These are phyloP conservation scores for Collybia sordida DNA, from an alignment of 768 basidiomycete genomes.

Conservation along the genomic window DNA sequence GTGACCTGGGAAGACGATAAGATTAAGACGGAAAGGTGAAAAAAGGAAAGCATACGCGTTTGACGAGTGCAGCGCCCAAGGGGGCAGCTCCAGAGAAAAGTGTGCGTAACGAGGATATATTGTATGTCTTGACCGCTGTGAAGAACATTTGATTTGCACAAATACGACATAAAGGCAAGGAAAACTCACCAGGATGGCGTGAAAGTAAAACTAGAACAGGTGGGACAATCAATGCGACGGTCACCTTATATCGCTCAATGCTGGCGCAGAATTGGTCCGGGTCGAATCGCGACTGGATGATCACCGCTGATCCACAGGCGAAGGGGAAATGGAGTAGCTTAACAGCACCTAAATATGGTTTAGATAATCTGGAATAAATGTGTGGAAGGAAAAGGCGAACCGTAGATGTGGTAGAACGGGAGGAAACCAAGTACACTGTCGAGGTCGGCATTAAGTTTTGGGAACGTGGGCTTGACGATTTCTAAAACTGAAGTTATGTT, in stretches of 20 bases:
- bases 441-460: slow-evolving; percentile 29
- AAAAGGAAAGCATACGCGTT: slow-evolving; percentile 38
- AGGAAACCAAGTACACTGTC: slow-evolving; percentile 65
- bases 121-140: slow-evolving; percentile 62
- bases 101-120: slow-evolving; percentile 56
- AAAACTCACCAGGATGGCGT: slow-evolving; percentile 61
- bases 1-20: slow-evolving; percentile 26
- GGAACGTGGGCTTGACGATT: slow-evolving; percentile 47
- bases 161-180: neutral
- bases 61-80: slow-evolving; percentile 60
- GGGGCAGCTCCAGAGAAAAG: slow-evolving; percentile 83
- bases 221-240: slow-evolving; percentile 64
- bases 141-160: neutral
- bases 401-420: slow-evolving; percentile 55
- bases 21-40: neutral
- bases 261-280: slow-evolving; percentile 62
- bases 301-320: slow-evolving; percentile 44
- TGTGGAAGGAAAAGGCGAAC: slow-evolving; percentile 14
- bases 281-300: slow-evolving; percentile 71
- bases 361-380: neutral
- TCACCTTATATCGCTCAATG: slow-evolving; percentile 66
- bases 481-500: slow-evolving; percentile 64
- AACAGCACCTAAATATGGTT: slow-evolving; percentile 43
- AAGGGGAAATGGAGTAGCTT: slow-evolving; percentile 66
- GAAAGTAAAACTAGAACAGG: slow-evolving; percentile 80